Percentiles rank a stretch among this genome's conserved stretches.
phyloP scores from a whole-genome alignment of 768 basidiomycete species.

The Suillus hirtellus region DNA sequence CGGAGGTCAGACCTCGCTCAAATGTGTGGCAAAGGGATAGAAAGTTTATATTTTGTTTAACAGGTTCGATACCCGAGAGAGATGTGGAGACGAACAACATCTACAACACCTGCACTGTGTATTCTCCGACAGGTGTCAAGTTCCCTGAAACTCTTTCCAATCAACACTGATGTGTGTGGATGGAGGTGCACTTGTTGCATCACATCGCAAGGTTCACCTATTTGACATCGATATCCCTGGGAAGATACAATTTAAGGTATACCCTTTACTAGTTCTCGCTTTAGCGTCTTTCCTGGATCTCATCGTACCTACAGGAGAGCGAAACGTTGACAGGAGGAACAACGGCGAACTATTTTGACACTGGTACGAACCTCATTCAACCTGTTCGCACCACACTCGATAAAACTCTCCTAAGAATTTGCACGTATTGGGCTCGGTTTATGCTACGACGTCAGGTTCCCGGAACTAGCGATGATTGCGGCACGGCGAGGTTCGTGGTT shows the following conservation, averaged over 20 bases:
- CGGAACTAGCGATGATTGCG: conserved; percentile 89
- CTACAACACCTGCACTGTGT: conserved; percentile 94
- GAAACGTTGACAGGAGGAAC: conserved; percentile 81
- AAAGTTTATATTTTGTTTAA: not conserved
- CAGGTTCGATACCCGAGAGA: conserved; percentile 92
- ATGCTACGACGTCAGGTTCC: conserved; percentile 95
- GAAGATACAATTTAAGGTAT: conserved; percentile 84
- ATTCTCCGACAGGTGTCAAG: conserved; percentile 68
- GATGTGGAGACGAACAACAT: conserved; percentile 62
- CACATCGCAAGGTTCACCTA: conserved; percentile 92
- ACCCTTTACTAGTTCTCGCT: conserved; percentile 2
- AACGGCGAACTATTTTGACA: conserved; percentile 79
- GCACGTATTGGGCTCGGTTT: conserved; percentile 96
- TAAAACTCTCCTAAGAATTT: conserved; percentile 60
- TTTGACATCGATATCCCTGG: conserved; percentile 98
- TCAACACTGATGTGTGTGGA: not conserved
- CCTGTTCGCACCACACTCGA: not conserved
- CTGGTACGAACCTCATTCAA: conserved; percentile 51
- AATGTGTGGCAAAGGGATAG: not conserved
- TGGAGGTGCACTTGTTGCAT: conserved; percentile 79
- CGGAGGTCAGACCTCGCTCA: conserved; percentile 61
- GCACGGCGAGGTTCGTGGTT: conserved; percentile 70
- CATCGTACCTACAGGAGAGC: conserved; percentile 62
- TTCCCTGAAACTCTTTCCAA: not conserved
- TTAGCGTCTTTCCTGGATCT: not conserved